These are phyloP conservation scores for Lagenidium giganteum DNA, from an alignment of 352 stramenopile species.

Conservation along the genomic window DNA sequence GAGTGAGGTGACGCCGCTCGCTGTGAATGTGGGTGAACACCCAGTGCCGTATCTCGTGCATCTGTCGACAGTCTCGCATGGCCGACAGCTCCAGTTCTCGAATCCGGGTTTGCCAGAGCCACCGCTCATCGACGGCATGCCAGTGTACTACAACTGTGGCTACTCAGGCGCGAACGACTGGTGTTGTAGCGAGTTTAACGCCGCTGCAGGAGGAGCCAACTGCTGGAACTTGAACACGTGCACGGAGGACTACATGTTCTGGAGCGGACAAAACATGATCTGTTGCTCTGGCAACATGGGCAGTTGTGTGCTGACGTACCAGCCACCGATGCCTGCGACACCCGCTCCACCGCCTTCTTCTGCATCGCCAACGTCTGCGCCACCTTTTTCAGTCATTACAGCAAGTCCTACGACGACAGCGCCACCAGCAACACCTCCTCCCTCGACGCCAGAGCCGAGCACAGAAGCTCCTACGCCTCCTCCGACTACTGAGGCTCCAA, in stretches of 20 bases:
- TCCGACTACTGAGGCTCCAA: slow-evolving; percentile 3
- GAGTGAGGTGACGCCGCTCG: too few relatives aligned
- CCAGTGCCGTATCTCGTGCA: too few relatives aligned
- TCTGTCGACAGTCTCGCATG: not conserved
- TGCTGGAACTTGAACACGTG: slow-evolving; percentile 40
- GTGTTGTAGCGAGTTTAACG: slow-evolving; percentile 38
- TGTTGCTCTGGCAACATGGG: slow-evolving; percentile 28
- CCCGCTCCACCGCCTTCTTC: slow-evolving; percentile 5
- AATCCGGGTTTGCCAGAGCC: slow-evolving; percentile 12
- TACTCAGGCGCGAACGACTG: slow-evolving; percentile 25
- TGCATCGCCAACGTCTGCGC: not conserved
- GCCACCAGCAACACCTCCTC: not conserved
- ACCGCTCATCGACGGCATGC: slow-evolving; percentile 13
- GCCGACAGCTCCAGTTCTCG: slow-evolving; percentile 35
- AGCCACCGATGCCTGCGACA: slow-evolving; percentile 24
- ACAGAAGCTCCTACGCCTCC: not conserved
- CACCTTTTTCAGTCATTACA: not conserved
- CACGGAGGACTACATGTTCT: slow-evolving; percentile 22
- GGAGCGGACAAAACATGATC: slow-evolving; percentile 46
- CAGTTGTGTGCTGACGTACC: slow-evolving; percentile 33
- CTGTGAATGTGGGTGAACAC: too few relatives aligned
- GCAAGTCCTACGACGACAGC: slow-evolving; percentile 1
- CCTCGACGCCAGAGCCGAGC: not conserved
- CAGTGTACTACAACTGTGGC: slow-evolving; percentile 38
- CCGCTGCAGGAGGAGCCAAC: slow-evolving; percentile 10